Evolutionary conservation across 1,139 yeast species (phyloP), one percentile per base, ranked within the genome.

Genomic region (Nadsonia commutata): DNA sequence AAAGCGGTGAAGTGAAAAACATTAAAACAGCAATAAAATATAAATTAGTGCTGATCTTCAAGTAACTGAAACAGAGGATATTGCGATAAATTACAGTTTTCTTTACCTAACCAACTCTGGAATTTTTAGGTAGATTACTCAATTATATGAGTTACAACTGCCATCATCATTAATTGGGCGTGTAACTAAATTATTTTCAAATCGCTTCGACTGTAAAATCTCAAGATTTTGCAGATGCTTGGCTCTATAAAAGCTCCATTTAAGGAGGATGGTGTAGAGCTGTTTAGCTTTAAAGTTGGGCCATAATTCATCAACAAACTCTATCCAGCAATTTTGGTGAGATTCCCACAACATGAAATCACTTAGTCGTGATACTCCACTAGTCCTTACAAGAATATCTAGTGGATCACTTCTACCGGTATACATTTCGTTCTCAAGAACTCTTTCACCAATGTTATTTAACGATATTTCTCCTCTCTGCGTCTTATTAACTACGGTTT

Each of bases 331-430:
- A 38, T 72, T 72, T 40, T 41, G 42, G 42, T 53, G 53, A 37
- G 56, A 47, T 46, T 63, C 66, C 98, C 98, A 90, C 44, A 88
- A 67, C 67, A 93, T 68, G 59, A 90, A 90, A 62, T 90, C 98
- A 49, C 94, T 82, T 44, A 90, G 64, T 48, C 98, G 68, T 44
- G 76, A 73, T 13, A 85, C 93, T 1, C 96, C 96, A 38, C 90
- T 78, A 1, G 98, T 88, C 52, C 98, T 72, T 27, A 90, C 71
- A 51, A 90, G 63, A 36, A 90, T 63, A 54, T 90, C 97, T 47
- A 90, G 64, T 1, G 93, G 88, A 1, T 95, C 93, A 8, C 74
- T 72, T 20, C 71, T 71, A 3, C 61, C 56, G 1, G 95, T 83
- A 58, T 82, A 83, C 47, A 90, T 63, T 54, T 72, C 65, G 7